A percentile compares a stretch with the other conserved stretches of the same genome.
Conservation (phyloP, 2,329 filamentous ascomycete genomes). For the Aspergillus novofumigatus region DNA sequence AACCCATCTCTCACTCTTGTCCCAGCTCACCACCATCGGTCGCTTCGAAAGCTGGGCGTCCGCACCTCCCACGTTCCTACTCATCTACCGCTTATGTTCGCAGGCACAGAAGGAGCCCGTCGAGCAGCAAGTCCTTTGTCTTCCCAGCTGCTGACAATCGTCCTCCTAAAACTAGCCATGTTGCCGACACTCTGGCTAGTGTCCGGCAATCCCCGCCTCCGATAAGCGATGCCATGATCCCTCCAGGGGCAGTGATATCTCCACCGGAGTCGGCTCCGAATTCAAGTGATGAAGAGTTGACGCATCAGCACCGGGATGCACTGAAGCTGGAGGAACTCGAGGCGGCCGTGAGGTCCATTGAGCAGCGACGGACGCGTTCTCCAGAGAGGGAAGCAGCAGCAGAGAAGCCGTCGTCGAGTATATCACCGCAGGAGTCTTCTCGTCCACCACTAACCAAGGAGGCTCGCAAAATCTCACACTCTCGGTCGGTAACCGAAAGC, state of each 20-base stretch:
- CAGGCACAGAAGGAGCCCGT: slow-evolving; percentile 58
- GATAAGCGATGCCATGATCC: slow-evolving; percentile 70
- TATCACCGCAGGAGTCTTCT: slow-evolving; percentile 21
- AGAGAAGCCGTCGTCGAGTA: slow-evolving; percentile 26
- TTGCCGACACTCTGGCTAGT: slow-evolving; percentile 50
- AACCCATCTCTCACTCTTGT: slow-evolving; percentile 33
- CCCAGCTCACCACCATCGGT: slow-evolving; percentile 15
- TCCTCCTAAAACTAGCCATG: slow-evolving; percentile 16
- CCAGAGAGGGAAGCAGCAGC: slow-evolving; percentile 22
- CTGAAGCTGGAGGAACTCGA: slow-evolving; percentile 64
- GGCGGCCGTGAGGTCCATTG: slow-evolving; percentile 76
- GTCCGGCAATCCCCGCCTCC: slow-evolving; percentile 82
- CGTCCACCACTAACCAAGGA: slow-evolving; percentile 48
- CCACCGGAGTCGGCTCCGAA: slow-evolving; percentile 80
- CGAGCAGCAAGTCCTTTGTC: slow-evolving; percentile 36
- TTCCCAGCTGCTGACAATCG: slow-evolving; percentile 27
- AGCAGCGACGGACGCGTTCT: slow-evolving; percentile 37
- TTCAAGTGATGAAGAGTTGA: slow-evolving; percentile 71
- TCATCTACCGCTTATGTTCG: slow-evolving; percentile 59
- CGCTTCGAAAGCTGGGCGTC: slow-evolving; percentile 29
- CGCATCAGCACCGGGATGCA: slow-evolving; percentile 40
- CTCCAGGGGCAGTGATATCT: slow-evolving; percentile 79
- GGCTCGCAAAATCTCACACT: slow-evolving; percentile 59
- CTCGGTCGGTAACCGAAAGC: slow-evolving; percentile 56
- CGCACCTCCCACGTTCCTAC: slow-evolving; percentile 51